These are phyloP conservation scores for Grigorovia humatica DNA, from an alignment of 805 yeast genomes.

Conservation along the genomic window DNA sequence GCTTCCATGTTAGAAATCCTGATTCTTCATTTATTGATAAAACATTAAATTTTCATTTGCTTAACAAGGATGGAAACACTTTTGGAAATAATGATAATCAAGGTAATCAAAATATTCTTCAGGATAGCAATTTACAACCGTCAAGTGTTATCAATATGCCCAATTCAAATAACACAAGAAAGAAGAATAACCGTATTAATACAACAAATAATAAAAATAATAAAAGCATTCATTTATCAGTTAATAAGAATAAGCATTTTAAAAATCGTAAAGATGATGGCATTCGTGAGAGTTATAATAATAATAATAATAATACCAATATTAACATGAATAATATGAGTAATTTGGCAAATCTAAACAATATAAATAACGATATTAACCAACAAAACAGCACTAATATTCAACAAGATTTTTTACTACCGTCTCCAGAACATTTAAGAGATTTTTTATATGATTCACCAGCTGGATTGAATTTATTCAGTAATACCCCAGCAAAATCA, in stretches of 20 bases:
- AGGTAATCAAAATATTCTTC: slow-evolving; percentile 9
- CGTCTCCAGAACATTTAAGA: slow-evolving; percentile 28
- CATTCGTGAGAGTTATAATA: neutral
- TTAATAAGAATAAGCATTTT: neutral
- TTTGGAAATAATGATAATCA: slow-evolving; percentile 2
- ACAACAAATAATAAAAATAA: neutral
- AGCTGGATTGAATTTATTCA: slow-evolving; percentile 23
- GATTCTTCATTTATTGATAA: slow-evolving; percentile 5
- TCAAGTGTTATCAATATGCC: slow-evolving; percentile 22
- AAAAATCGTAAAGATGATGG: neutral
- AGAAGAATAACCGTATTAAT: slow-evolving; percentile 1
- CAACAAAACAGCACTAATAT: slow-evolving; percentile 7
- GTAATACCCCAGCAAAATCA: slow-evolving; percentile 28
- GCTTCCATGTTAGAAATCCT: slow-evolving; percentile 1
- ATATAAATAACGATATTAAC: neutral
- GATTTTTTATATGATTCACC: slow-evolving; percentile 28
- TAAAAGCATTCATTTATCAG: neutral
- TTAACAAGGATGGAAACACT: neutral
- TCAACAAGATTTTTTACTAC: slow-evolving; percentile 24
- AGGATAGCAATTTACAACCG: slow-evolving; percentile 28
- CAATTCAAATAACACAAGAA: neutral
- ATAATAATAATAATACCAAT: neutral
- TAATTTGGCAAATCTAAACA: no score
- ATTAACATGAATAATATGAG: neutral
- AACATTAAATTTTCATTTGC: neutral